A percentile compares a stretch with the other conserved stretches of the same genome.
Conservation (phyloP, 345 rosid genomes). For the Eucalyptus urophylla region DNA sequence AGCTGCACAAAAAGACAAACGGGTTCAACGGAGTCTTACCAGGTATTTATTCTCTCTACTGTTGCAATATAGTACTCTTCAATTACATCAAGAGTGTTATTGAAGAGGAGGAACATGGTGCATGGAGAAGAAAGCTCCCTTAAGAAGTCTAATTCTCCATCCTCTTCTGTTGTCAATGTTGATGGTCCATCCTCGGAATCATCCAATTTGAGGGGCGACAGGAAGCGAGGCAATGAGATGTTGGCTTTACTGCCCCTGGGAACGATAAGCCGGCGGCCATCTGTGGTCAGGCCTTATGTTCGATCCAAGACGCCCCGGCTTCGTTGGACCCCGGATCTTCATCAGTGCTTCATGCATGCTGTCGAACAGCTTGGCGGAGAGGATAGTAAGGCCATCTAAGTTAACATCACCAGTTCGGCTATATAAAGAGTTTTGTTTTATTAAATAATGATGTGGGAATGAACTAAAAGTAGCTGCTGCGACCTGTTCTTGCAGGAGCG, state of each 20-base stretch:
- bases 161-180: not conserved
- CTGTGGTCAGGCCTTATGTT: conserved; percentile 27
- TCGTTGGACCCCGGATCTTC: conserved; percentile 60
- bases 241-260: not conserved
- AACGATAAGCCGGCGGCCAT: not conserved
- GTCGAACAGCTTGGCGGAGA: conserved; percentile 59
- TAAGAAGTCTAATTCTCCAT: not conserved
- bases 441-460: not conserved
- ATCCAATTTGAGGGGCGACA: not conserved
- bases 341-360: conserved; percentile 49
- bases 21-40: conserved; percentile 13
- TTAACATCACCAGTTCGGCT: not conserved
- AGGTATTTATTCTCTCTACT: conserved; percentile 20
- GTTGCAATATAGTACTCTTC: not conserved
- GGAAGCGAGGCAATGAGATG: not conserved
- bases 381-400: conserved; percentile 24
- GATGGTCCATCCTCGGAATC: not conserved
- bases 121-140: not conserved
- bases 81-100: not conserved
- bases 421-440: not conserved
- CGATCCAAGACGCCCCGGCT: conserved; percentile 52
- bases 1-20: conserved; percentile 27
- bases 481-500: conserved; percentile 21
- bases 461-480: not conserved
- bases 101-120: not conserved